phyloP scores from a whole-genome alignment of 371 early-diverging fungal genomes.

The Amoeboaphelidium protococcarum region DNA sequence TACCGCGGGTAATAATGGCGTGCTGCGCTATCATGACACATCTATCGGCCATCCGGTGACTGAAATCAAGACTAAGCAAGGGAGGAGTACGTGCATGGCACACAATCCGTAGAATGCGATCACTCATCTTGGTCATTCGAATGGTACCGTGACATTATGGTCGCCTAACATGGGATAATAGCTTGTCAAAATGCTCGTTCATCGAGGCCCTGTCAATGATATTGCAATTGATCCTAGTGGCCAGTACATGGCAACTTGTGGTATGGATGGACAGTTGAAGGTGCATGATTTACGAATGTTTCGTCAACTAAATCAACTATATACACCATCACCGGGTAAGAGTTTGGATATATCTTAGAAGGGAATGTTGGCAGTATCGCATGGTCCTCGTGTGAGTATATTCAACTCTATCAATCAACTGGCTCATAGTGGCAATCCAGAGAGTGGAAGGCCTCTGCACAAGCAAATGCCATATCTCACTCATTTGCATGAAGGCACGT shows the following conservation, averaged over 20 bases:
- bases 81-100: slow-evolving; percentile 48
- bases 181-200: slow-evolving; percentile 82
- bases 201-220: slow-evolving; percentile 54
- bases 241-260: slow-evolving; percentile 73
- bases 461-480: slow-evolving; percentile 71
- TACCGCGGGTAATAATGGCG: slow-evolving; percentile 51
- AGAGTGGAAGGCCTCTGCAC: no score
- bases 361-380: slow-evolving; percentile 57
- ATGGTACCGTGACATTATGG: slow-evolving; percentile 90
- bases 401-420: slow-evolving; percentile 66
- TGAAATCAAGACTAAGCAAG: slow-evolving; percentile 48
- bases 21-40: slow-evolving; percentile 82
- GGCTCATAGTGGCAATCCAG: neutral
- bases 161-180: slow-evolving; percentile 54
- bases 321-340: slow-evolving; percentile 37
- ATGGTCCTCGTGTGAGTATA: slow-evolving; percentile 39
- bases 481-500: slow-evolving; percentile 31
- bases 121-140: slow-evolving; percentile 67
- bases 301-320: slow-evolving; percentile 49
- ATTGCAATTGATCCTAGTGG: slow-evolving; percentile 70
- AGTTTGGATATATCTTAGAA: slow-evolving; percentile 55
- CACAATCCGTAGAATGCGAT: slow-evolving; percentile 85
- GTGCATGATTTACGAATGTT: slow-evolving; percentile 89
- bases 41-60: slow-evolving; percentile 75
- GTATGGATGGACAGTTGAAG: slow-evolving; percentile 69